These are phyloP conservation scores for Oryza punctata DNA, from an alignment of 176 grass and related monocot species.

Conservation along the genomic window DNA sequence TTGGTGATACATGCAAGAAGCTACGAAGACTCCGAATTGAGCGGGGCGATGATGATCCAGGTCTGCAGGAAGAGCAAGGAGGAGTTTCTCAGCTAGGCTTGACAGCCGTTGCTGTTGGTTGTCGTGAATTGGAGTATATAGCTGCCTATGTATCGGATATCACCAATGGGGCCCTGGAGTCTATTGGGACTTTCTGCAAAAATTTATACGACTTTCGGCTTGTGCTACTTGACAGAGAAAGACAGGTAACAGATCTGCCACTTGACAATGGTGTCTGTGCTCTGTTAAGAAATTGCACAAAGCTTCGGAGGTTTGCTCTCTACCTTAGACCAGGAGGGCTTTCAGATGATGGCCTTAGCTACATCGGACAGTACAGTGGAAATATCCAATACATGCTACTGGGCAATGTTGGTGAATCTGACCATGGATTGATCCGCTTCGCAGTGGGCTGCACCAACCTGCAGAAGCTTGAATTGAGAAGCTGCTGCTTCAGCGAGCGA, in stretches of 20 bases:
- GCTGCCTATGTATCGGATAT: conserved; percentile 95
- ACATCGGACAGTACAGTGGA: conserved; percentile 64
- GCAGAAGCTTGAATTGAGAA: conserved; percentile 78
- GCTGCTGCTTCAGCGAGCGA: conserved; percentile 88
- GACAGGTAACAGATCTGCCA: conserved; percentile 63
- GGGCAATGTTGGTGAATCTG: conserved; percentile 82
- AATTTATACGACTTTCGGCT: conserved; percentile 84
- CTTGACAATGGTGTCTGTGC: conserved; percentile 87
- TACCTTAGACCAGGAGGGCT: conserved; percentile 88
- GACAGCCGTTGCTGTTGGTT: conserved; percentile 74
- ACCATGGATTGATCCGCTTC: conserved; percentile 65
- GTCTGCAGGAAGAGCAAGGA: conserved; percentile 80
- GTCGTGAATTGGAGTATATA: conserved; percentile 81
- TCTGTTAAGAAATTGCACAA: conserved; percentile 73
- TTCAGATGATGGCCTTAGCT: conserved; percentile 75
- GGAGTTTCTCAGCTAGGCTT: conserved; percentile 70
- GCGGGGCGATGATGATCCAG: conserved; percentile 90
- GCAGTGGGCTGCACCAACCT: conserved; percentile 72
- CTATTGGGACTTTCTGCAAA: conserved; percentile 81
- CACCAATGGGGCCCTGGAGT: conserved; percentile 73
- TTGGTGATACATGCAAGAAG: conserved; percentile 76
- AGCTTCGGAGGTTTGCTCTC: conserved; percentile 74
- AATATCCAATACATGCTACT: conserved; percentile 86
- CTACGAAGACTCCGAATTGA: conserved; percentile 72
- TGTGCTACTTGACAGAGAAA: conserved; percentile 73